These are phyloP conservation scores for Dendrocalamus latiflorus DNA, from an alignment of 202 grass and related monocot genomes.

Conservation along the genomic window DNA sequence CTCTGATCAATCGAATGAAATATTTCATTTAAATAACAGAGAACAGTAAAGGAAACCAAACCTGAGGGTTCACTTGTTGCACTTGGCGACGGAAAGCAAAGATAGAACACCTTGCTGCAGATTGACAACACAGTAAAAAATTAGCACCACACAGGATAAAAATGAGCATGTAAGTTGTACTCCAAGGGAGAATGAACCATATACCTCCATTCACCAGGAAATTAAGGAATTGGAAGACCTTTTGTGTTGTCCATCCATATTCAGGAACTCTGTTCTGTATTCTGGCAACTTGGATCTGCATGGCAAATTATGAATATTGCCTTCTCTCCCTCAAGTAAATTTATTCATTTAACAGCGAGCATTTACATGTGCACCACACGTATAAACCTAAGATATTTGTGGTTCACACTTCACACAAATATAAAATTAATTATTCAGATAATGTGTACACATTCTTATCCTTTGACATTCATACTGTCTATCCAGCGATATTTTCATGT, in stretches of 20 bases:
- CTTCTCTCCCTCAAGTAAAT: background rate
- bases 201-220: slow-evolving; percentile 84
- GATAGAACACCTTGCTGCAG: slow-evolving; percentile 63
- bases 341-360: background rate
- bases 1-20: background rate
- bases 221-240: slow-evolving; percentile 92
- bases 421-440: background rate
- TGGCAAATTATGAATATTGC: background rate
- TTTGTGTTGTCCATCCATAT: slow-evolving; percentile 97
- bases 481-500: background rate
- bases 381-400: background rate
- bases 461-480: background rate
- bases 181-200: background rate
- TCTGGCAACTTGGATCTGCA: slow-evolving; percentile 77
- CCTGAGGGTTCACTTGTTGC: slow-evolving; percentile 69
- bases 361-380: background rate
- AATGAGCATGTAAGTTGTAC: background rate
- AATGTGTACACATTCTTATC: background rate
- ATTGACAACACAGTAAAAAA: background rate
- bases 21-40: background rate
- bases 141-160: background rate
- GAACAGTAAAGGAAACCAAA: slow-evolving; percentile 26
- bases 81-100: slow-evolving; percentile 67
- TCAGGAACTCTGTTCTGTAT: slow-evolving; percentile 87
- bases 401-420: background rate